Evolutionary conservation across 202 grass and related monocot genomes (phyloP).

Genomic region (Carex arenaria): DNA sequence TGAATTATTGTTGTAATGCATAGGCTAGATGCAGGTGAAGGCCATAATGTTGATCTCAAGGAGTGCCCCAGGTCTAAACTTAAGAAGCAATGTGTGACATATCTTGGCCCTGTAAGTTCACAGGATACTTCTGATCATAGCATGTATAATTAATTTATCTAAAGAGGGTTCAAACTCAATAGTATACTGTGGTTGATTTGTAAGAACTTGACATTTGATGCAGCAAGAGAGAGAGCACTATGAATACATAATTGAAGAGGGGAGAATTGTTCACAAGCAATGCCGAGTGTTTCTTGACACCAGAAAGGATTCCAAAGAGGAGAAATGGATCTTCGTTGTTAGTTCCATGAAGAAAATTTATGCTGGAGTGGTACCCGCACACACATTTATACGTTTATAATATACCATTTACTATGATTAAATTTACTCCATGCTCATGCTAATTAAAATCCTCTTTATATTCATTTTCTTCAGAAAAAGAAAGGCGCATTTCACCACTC

Average conservation of each 20-base stretch:
- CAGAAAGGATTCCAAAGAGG: constrained; percentile 36
- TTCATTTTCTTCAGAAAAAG: constrained; percentile 50
- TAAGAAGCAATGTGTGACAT: constrained; percentile 70
- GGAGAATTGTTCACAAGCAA: constrained; percentile 59
- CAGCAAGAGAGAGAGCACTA: constrained; percentile 85
- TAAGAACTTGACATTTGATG: constrained; percentile 16
- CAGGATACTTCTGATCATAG: background rate
- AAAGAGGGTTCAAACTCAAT: background rate
- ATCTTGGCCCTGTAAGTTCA: constrained; percentile 92
- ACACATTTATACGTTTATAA: background rate
- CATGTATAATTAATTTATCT: background rate
- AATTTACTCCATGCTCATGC: background rate
- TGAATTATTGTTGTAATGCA: constrained; percentile 4
- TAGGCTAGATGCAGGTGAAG: constrained; percentile 92
- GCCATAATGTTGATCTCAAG: constrained; percentile 63
- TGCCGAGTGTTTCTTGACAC: constrained; percentile 50
- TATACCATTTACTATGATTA: background rate
- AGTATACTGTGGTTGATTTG: background rate
- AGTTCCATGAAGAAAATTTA: constrained; percentile 65
- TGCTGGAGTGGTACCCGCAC: constrained; percentile 55
- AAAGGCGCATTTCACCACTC: constrained; percentile 92
- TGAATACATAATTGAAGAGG: constrained; percentile 67
- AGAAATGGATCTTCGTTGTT: constrained; percentile 96
- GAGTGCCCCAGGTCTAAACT: constrained; percentile 51
- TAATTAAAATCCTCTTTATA: constrained; percentile 15